Percentiles rank a stretch among this genome's conserved stretches.
These are phyloP conservation scores for Pseudocercospora pini-densiflorae DNA, from an alignment of 2,329 filamentous ascomycete genomes.

Conservation along the genomic window DNA sequence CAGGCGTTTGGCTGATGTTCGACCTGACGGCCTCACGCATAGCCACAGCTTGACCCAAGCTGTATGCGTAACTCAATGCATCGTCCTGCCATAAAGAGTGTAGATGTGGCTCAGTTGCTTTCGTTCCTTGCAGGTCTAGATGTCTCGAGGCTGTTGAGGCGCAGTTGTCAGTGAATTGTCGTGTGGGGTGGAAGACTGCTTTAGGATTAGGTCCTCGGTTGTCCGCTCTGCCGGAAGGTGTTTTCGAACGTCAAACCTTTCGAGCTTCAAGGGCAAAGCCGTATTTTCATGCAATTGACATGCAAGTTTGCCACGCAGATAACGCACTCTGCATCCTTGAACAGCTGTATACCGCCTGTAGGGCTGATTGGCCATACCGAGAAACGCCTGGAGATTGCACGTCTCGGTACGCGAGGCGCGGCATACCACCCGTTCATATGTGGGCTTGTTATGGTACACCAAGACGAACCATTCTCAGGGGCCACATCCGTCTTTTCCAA, in stretches of 20 bases:
- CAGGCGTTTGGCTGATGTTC: background rate
- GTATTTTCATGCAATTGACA: background rate
- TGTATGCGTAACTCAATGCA: background rate
- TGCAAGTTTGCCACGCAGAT: background rate
- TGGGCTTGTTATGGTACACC: background rate
- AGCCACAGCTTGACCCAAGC: conserved; percentile 5
- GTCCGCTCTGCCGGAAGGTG: background rate
- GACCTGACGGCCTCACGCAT: background rate
- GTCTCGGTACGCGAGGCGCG: background rate
- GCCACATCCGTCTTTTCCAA: background rate
- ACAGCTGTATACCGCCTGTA: background rate
- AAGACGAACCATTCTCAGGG: background rate
- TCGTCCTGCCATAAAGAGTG: background rate
- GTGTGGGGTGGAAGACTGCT: background rate
- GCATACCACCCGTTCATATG: background rate
- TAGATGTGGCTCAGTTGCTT: background rate
- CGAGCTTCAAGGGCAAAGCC: no score
- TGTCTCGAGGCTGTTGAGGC: background rate
- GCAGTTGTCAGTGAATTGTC: no score
- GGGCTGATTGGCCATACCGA: background rate
- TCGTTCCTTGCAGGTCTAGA: background rate
- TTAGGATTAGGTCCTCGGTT: background rate
- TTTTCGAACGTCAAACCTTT: no score
- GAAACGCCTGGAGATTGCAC: background rate
- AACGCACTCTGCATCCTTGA: background rate